phyloP scores from a whole-genome alignment of 495 filamentous ascomycete genomes.

The Letharia lupina region DNA sequence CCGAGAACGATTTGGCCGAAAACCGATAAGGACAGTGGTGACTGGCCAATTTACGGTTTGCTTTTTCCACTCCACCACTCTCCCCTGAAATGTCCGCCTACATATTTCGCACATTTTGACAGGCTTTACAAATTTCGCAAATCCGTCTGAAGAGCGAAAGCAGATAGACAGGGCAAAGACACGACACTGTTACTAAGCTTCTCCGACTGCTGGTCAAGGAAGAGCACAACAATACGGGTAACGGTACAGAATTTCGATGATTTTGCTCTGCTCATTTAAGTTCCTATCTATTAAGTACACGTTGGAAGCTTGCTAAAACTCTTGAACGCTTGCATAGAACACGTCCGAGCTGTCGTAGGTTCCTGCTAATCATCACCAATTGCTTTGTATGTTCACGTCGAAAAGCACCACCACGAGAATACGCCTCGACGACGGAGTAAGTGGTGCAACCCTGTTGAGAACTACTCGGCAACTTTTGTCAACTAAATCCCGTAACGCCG shows the following conservation, averaged over 20 bases:
- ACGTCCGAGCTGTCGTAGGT: constrained; percentile 5
- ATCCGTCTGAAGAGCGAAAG: neutral
- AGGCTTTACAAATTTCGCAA: neutral
- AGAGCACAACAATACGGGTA: neutral
- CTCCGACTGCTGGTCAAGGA: neutral
- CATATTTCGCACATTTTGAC: neutral
- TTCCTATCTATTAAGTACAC: constrained; percentile 15
- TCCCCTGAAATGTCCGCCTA: too few relatives aligned
- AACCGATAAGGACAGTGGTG: neutral
- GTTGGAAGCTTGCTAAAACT: constrained; percentile 14
- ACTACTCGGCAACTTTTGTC: neutral
- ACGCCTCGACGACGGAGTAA: neutral
- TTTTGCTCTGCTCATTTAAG: neutral
- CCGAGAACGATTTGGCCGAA: neutral
- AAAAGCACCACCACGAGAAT: constrained; percentile 1
- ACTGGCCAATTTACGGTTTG: neutral
- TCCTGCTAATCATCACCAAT: constrained; percentile 3
- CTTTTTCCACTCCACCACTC: neutral
- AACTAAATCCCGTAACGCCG: neutral
- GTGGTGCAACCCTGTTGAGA: neutral
- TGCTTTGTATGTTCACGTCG: constrained; percentile 16
- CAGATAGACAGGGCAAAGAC: neutral
- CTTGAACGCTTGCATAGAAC: constrained; percentile 7
- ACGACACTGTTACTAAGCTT: neutral
- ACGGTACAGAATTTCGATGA: neutral